Conservation (phyloP, 2,329 filamentous ascomycete genomes). For the Pyrenophora teres region DNA sequence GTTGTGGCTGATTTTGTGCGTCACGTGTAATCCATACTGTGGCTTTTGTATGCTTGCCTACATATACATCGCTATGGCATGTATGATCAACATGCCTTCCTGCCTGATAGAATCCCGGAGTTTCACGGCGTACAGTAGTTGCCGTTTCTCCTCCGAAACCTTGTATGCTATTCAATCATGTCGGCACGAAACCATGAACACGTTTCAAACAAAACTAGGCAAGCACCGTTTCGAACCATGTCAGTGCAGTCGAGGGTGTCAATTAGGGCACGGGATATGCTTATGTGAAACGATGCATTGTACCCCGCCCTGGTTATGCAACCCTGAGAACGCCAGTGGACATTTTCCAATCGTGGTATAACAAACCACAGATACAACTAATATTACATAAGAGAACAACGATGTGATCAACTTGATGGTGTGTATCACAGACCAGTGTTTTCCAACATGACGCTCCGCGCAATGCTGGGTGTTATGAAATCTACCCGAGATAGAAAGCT, state of each 20-base stretch:
- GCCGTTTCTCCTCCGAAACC: not conserved
- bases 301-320: conserved; percentile 10
- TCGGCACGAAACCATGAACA: not conserved
- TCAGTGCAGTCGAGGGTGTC: not conserved
- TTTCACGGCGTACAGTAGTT: too few species aligned
- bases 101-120: not conserved
- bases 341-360: conserved; percentile 10
- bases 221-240: too few species aligned
- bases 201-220: not conserved
- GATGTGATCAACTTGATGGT: not conserved
- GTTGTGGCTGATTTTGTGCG: too few species aligned
- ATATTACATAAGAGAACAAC: conserved; percentile 29
- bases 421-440: conserved; percentile 10
- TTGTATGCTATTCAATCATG: not conserved
- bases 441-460: conserved; percentile 25
- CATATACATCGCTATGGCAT: too few species aligned
- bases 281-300: conserved; percentile 1
- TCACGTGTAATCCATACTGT: too few species aligned
- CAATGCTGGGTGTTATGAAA: conserved; percentile 24
- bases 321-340: conserved; percentile 19
- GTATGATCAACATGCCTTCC: too few species aligned
- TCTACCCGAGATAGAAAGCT: conserved; percentile 62
- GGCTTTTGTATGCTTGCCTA: too few species aligned
- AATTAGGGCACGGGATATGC: not conserved
- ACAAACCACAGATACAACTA: conserved; percentile 22